These are phyloP conservation scores for Candida peoriensis DNA, from an alignment of 805 yeast species.

Conservation along the genomic window DNA sequence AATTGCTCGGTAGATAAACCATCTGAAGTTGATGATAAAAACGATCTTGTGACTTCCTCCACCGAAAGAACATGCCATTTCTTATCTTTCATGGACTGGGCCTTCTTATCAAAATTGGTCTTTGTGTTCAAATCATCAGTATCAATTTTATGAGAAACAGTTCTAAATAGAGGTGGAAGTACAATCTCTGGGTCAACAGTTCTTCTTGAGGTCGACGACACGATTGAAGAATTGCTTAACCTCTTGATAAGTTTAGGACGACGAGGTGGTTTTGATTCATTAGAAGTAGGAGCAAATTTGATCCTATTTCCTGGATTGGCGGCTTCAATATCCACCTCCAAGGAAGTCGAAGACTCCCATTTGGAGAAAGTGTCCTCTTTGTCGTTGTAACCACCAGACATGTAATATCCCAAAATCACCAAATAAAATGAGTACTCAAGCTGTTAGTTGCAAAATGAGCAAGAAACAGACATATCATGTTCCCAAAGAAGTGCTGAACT, in stretches of 20 bases:
- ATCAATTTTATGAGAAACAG: conserved; percentile 34
- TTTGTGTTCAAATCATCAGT: conserved; percentile 7
- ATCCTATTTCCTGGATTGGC: conserved; percentile 11
- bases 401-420: no score
- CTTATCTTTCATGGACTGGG: conserved; percentile 22
- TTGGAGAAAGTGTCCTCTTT: background rate
- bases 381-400: no score
- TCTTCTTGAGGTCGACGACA: background rate
- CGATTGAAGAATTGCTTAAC: background rate
- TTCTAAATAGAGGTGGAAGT: conserved; percentile 33
- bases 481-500: no score
- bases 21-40: conserved; percentile 16
- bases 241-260: background rate
- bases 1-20: conserved; percentile 24
- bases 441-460: no score
- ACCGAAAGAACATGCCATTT: conserved; percentile 29
- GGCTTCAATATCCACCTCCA: conserved; percentile 3
- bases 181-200: conserved; percentile 23
- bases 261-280: no score
- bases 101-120: conserved; percentile 14
- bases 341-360: background rate
- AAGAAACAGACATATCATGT: no score
- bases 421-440: no score
- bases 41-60: conserved; percentile 21
- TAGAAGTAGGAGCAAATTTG: background rate